phyloP scores from a whole-genome alignment of 768 basidiomycete species.

The Boletus barrowsii region DNA sequence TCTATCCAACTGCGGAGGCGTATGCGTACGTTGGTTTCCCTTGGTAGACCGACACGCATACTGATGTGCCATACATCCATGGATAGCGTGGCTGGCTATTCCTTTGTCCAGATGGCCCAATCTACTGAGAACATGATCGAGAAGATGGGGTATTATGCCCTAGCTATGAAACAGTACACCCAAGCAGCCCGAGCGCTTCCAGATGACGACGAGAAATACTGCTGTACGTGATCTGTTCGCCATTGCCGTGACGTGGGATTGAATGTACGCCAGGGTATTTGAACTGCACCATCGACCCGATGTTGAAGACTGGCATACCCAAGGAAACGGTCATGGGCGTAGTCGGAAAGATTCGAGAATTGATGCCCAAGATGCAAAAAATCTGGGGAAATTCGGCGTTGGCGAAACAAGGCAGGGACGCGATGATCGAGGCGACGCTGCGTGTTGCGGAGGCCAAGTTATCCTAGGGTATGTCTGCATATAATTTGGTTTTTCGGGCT shows the following conservation, averaged over 20 bases:
- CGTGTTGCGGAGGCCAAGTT: not conserved
- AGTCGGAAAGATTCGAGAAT: not conserved
- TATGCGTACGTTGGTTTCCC: not conserved
- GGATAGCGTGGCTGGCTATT: not conserved
- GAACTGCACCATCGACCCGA: not conserved
- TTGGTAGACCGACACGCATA: not conserved
- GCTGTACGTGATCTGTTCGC: not conserved
- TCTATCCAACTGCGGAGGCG: not conserved
- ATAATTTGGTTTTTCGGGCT: too few species aligned
- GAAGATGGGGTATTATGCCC: not conserved
- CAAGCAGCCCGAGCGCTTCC: not conserved
- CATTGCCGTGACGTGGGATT: not conserved
- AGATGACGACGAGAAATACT: not conserved
- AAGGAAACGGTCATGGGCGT: not conserved
- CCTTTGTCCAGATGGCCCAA: not conserved
- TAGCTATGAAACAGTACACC: not conserved
- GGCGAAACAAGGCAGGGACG: constrained; percentile 1
- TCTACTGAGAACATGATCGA: not conserved
- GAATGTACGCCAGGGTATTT: not conserved
- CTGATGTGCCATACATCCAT: not conserved
- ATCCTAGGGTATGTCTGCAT: too few species aligned
- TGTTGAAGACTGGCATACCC: not conserved
- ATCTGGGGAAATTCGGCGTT: not conserved
- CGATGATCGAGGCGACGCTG: not conserved
- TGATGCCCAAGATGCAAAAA: constrained; percentile 1